Evolutionary conservation across 129 eudicot genomes (phyloP).

Genomic region (Helichrysum umbraculigerum): DNA sequence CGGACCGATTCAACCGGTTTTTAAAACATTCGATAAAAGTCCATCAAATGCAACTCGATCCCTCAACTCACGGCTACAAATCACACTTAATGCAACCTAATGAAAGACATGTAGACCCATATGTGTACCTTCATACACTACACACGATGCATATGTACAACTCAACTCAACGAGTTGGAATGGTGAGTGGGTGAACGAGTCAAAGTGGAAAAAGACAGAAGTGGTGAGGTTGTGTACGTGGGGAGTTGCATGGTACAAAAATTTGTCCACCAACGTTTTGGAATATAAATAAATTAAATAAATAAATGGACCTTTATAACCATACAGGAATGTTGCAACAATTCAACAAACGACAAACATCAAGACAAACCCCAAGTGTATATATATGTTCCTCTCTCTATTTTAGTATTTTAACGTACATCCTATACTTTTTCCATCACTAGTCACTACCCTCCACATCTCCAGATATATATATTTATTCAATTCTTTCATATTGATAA

Average conservation of each 20-base stretch:
- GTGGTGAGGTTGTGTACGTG: constrained; percentile 17
- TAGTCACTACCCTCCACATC: constrained; percentile 39
- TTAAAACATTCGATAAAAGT: no score
- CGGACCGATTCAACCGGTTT: no score
- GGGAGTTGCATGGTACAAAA: constrained; percentile 17
- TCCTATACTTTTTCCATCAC: constrained; percentile 21
- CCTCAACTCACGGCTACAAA: no score
- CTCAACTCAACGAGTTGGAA: background rate
- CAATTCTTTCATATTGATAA: no score
- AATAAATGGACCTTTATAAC: background rate
- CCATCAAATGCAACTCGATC: no score
- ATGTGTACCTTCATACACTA: no score
- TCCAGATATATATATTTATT: constrained; percentile 10
- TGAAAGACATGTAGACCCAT: no score
- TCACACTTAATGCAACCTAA: no score
- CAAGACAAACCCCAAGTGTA: constrained; percentile 31
- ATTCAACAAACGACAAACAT: constrained; percentile 35
- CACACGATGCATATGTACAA: background rate
- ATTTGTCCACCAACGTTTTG: constrained; percentile 13
- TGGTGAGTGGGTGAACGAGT: background rate
- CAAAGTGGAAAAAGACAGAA: constrained; percentile 5
- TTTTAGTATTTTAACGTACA: constrained; percentile 32
- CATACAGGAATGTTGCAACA: constrained; percentile 43
- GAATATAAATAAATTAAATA: background rate
- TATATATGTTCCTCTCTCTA: constrained; percentile 34